These are phyloP conservation scores for Creolimax fragrantissima DNA, from an alignment of 78 protist genomes.

Conservation along the genomic window DNA sequence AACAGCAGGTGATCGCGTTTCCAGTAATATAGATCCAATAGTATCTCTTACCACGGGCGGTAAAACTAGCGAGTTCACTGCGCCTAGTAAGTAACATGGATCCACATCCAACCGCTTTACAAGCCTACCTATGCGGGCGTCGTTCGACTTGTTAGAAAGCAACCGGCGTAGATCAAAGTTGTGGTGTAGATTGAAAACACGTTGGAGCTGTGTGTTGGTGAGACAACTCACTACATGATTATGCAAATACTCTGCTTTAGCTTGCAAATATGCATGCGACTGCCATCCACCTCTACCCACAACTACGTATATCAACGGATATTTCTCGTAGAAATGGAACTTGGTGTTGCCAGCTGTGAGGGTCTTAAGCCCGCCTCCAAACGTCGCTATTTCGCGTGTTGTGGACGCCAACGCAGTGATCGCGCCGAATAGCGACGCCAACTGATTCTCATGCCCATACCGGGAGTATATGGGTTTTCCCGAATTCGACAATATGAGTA, in stretches of 20 bases:
- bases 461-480: not conserved
- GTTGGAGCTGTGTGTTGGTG: not conserved
- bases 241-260: not conserved
- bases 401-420: not conserved
- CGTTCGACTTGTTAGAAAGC: not conserved
- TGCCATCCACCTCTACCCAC: not conserved
- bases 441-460: not conserved
- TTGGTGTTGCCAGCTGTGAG: not conserved
- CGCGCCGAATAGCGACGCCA: not conserved
- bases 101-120: not conserved
- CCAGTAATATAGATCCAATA: not conserved
- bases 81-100: not conserved
- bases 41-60: not conserved
- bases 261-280: not conserved
- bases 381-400: not conserved
- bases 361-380: not conserved
- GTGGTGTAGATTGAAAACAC: not conserved
- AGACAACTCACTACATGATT: not conserved
- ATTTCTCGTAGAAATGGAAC: not conserved
- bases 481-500: not conserved
- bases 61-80: not conserved
- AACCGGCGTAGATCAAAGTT: not conserved
- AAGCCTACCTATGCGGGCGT: not conserved
- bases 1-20: not conserved
- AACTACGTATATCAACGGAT: not conserved